These are phyloP conservation scores for Luffa acutangula DNA, from an alignment of 306 rosid genomes.

Conservation along the genomic window DNA sequence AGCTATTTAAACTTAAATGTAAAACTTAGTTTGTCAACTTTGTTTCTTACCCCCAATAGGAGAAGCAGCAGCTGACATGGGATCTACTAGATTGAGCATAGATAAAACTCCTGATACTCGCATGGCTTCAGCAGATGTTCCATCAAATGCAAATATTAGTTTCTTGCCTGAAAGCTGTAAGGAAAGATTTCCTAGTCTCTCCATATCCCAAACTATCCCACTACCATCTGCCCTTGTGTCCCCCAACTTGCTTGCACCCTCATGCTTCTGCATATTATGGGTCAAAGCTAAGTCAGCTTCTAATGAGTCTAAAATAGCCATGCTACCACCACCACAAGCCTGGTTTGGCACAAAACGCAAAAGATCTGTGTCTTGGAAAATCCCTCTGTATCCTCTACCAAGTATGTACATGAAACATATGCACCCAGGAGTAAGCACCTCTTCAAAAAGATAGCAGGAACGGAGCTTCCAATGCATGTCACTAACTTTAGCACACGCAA, in stretches of 20 bases:
- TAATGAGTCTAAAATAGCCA: constrained; percentile 95
- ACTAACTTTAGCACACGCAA: constrained; percentile 60
- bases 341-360: constrained; percentile 90
- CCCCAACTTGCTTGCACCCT: constrained; percentile 49
- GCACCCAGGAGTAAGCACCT: constrained; percentile 83
- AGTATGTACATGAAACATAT: constrained; percentile 93
- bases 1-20: neutral
- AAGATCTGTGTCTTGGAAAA: constrained; percentile 94
- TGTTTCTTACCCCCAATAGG: constrained; percentile 90
- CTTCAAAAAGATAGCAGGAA: constrained; percentile 97
- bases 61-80: constrained; percentile 98
- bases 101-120: constrained; percentile 72
- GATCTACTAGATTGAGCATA: constrained; percentile 96
- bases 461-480: constrained; percentile 87
- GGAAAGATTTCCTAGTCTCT: constrained; percentile 83
- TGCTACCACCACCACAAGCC: constrained; percentile 98
- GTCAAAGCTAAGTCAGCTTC: constrained; percentile 66
- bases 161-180: constrained; percentile 92
- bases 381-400: constrained; percentile 98
- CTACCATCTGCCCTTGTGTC: constrained; percentile 88
- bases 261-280: constrained; percentile 65
- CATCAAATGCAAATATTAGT: constrained; percentile 96
- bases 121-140: constrained; percentile 66
- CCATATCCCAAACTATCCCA: constrained; percentile 99
- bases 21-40: constrained; percentile 15